These are phyloP conservation scores for Ustilaginoidea virens DNA, from an alignment of 2,329 filamentous ascomycete species.

Conservation along the genomic window DNA sequence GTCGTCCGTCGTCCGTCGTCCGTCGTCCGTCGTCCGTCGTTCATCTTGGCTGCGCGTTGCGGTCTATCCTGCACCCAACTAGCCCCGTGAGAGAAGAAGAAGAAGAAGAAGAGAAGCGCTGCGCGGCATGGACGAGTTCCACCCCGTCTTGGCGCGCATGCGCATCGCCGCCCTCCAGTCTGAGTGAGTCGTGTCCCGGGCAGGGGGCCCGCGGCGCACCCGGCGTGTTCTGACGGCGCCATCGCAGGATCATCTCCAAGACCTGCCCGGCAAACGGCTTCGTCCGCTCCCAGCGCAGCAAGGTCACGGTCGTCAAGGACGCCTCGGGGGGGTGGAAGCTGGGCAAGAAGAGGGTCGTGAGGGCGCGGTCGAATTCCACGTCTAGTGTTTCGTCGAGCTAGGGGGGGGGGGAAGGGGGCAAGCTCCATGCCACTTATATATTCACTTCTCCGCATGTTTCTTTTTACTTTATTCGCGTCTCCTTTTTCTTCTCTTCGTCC, in stretches of 20 bases:
- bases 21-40: too few relatives aligned
- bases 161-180: slow-evolving; percentile 32
- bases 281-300: slow-evolving; percentile 10
- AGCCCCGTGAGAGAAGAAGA: too few relatives aligned
- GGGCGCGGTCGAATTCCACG: slow-evolving; percentile 8
- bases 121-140: slow-evolving; percentile 7
- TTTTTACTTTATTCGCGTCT: neutral
- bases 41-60: too few relatives aligned
- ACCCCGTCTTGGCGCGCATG: slow-evolving; percentile 26
- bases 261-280: slow-evolving; percentile 6
- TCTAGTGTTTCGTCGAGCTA: neutral
- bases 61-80: too few relatives aligned
- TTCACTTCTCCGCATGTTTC: too few relatives aligned
- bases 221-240: too few relatives aligned
- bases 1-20: too few relatives aligned
- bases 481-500: neutral
- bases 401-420: too few relatives aligned
- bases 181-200: too few relatives aligned
- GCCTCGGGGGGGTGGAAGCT: slow-evolving; percentile 8
- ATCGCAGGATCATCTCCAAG: slow-evolving; percentile 4
- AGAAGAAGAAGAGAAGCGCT: too few relatives aligned
- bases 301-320: slow-evolving; percentile 10
- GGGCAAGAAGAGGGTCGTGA: slow-evolving; percentile 11
- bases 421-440: too few relatives aligned
- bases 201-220: too few relatives aligned